phyloP scores from a whole-genome alignment of 495 filamentous ascomycete species.

The Sphaerosporella brunnea region DNA sequence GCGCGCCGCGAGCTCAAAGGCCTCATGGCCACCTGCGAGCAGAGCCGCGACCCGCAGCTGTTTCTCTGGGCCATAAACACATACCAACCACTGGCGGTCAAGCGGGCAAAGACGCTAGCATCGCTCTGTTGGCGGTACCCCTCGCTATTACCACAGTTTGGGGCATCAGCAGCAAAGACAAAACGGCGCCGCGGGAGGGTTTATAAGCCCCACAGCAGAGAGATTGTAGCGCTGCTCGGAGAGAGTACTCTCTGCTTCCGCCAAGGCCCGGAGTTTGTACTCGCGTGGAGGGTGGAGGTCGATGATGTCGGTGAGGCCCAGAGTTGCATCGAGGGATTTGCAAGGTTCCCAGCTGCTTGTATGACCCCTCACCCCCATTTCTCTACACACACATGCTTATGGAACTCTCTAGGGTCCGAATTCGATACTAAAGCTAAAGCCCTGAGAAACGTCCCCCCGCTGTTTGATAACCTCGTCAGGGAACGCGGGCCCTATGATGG shows the following conservation, averaged over 20 bases:
- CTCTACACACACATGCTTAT: neutral
- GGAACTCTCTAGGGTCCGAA: neutral
- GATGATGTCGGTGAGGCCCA: constrained; percentile 15
- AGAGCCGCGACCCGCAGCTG: constrained; percentile 7
- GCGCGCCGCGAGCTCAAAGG: constrained; percentile 10
- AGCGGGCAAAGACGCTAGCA: constrained; percentile 12
- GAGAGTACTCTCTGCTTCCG: constrained; percentile 7
- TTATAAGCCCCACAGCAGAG: neutral
- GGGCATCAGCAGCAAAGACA: neutral
- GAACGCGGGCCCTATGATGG: neutral
- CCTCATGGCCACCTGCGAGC: constrained; percentile 3
- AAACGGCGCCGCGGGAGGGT: neutral
- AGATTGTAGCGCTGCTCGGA: constrained; percentile 13
- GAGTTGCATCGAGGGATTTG: constrained; percentile 14
- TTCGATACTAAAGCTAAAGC: neutral
- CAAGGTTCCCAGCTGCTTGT: constrained; percentile 18
- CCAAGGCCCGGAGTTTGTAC: constrained; percentile 9
- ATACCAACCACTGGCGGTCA: constrained; percentile 11
- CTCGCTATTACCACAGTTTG: constrained; percentile 8
- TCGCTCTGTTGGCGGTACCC: constrained; percentile 10
- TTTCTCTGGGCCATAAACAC: constrained; percentile 16
- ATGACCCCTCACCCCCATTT: constrained; percentile 6
- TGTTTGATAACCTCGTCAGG: neutral
- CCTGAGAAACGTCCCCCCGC: neutral
- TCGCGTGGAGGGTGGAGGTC: constrained; percentile 11